Evolutionary conservation across 2,329 filamentous ascomycete species (phyloP), one percentile per base, ranked within the genome.

Genomic region (Graphilbum sp.): DNA sequence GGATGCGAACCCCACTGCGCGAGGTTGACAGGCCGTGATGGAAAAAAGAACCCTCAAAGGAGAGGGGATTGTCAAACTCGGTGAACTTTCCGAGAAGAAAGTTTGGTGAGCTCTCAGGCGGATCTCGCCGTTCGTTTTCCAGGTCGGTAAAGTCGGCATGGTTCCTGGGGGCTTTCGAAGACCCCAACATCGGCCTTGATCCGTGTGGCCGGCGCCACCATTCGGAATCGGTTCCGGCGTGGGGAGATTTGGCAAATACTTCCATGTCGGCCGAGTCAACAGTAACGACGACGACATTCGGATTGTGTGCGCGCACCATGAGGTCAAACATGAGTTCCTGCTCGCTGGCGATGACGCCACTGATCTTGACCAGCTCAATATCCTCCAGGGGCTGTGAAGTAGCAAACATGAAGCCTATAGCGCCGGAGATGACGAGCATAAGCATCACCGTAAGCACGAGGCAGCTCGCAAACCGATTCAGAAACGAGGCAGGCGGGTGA

Each of bases 321-420:
- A 98, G 62, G 55, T 98, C 88, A 50, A 96, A 72, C 74, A 98
- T 94, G 32, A 98, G 69, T 54, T 96, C 87, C 55, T 94, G 84
- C 55, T 94, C 84, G 49, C 84, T 94, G 3, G 87, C 87, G 35
- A 96, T 70, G 19, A 98, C 85, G 47, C 94, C 92, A 49, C 80
- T 75, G 47, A 98, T 85, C 45, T 79, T 77, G 39, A 79, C 64
- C 33, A 96, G 73, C 45, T 79, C 67, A 41, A 96, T 81, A 45
- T 82, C 75, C 20, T 74, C 71, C 35, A 98, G 69, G 7, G 87
- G 83, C 52, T 93, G 86, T 23, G 87, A 93, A 17, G 87, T 88
- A 34, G 86, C 83, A 57, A 95, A 80, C 58, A 95, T 76, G 55
- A 96, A 90, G 18, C 80, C 83, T 29, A 90, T 78, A 10, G 83